Evolutionary conservation across 2,329 filamentous ascomycete genomes (phyloP), one percentile per base, ranked within the genome.

Genomic region (Kalaharituber pfeilii): DNA sequence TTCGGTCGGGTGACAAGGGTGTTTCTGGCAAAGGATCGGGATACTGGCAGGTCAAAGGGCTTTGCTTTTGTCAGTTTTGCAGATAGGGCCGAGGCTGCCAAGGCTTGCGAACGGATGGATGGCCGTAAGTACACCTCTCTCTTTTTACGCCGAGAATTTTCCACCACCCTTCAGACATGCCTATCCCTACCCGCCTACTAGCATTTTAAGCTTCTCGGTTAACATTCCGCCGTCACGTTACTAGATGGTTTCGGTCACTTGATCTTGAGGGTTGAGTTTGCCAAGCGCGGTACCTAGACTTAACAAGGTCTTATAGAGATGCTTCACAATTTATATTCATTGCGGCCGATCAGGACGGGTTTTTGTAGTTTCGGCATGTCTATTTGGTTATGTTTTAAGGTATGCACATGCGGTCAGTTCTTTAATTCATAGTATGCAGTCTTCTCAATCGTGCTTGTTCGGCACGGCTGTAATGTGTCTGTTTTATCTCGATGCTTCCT

Each of bases 61-160:
- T 98, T 98, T 69, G 93, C 93, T 25, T 98, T 98, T 70, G 94
- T 98, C 75, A 94, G 86, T 70, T 98, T 91, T 67, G 85, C 83
- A 57, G 91, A 98, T 69, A 77, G 91, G 63, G 71, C 75, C 63
- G 91, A 98, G 70, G 91, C 91, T 63, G 84, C 85, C 64, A 85
- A 84, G 73, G 91, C 91, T 39, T 94, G 86, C 73, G 82, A 84
- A 73, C 95, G 94, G 78, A 89, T 98, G 86, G 91, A 98, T 71
- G 91, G 91, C 66, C 95, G 74, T 78, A 73, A 69, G 75, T 74
- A 47, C 15, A 49, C 6, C 11, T 27, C 11, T 1, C 15, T 1
- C 33, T 8, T 39, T 39, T 39, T 33, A n/a, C n/a, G n/a, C n/a
- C n/a, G n/a, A n/a, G n/a, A n/a, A n/a, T n/a, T n/a, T n/a, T n/a